These are phyloP conservation scores for Ajuga reptans DNA, from an alignment of 305 asterid species.

Conservation along the genomic window DNA sequence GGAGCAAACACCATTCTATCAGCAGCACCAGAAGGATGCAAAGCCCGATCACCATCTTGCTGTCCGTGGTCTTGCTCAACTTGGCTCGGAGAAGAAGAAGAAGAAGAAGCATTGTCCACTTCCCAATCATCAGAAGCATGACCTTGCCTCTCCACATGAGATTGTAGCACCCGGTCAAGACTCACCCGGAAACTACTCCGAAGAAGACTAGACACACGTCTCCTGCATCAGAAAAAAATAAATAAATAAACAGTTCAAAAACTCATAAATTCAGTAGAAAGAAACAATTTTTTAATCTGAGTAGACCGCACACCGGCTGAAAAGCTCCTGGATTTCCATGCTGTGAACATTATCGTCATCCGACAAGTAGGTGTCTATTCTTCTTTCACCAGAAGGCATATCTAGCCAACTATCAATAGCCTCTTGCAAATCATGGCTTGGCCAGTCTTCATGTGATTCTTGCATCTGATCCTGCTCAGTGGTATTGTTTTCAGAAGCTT, in stretches of 20 bases:
- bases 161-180: slow-evolving; percentile 71
- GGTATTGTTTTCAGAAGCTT: slow-evolving; percentile 27
- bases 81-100: slow-evolving; percentile 35
- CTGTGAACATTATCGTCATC: slow-evolving; percentile 62
- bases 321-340: slow-evolving; percentile 77
- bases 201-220: slow-evolving; percentile 84
- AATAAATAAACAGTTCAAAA: no score
- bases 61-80: slow-evolving; percentile 41
- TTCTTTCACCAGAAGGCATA: slow-evolving; percentile 50
- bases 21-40: slow-evolving; percentile 20
- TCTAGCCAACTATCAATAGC: slow-evolving; percentile 67
- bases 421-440: slow-evolving; percentile 51
- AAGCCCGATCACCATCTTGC: slow-evolving; percentile 33
- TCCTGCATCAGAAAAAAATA: slow-evolving; percentile 37
- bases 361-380: slow-evolving; percentile 44
- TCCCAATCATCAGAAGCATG: slow-evolving; percentile 63
- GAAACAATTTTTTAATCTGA: background rate
- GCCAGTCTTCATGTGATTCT: slow-evolving; percentile 61
- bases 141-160: slow-evolving; percentile 66
- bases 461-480: slow-evolving; percentile 40
- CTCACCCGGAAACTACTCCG: slow-evolving; percentile 84
- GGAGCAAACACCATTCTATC: slow-evolving; percentile 29
- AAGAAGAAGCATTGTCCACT: slow-evolving; percentile 33
- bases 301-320: slow-evolving; percentile 53
- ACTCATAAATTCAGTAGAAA: background rate